A percentile compares a stretch with the other conserved stretches of the same genome.
These are phyloP conservation scores for Paradendryphiella salina DNA, from an alignment of 2,329 filamentous ascomycete genomes.

Conservation along the genomic window DNA sequence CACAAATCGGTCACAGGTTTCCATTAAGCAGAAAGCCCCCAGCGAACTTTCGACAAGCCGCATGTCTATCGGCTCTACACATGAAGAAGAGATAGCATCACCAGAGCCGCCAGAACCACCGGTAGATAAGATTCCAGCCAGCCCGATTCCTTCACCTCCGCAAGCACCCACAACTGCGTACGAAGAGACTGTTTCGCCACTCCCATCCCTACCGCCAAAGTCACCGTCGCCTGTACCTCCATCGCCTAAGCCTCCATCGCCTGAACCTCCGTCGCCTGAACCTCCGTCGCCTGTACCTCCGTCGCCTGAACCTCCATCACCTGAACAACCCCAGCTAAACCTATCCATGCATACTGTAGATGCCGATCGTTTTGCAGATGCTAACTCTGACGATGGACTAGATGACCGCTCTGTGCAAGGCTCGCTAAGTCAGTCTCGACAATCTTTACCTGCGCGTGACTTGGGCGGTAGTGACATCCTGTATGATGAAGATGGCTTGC, in stretches of 20 bases:
- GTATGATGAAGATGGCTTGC: slow-evolving; percentile 42
- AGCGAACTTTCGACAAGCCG: slow-evolving; percentile 27
- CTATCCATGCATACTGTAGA: slow-evolving; percentile 43
- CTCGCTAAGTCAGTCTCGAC: slow-evolving; percentile 12
- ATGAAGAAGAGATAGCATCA: not conserved
- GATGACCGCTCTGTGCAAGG: slow-evolving; percentile 16
- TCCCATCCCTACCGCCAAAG: not conserved
- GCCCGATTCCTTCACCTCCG: slow-evolving; percentile 1
- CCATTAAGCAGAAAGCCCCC: slow-evolving; percentile 21
- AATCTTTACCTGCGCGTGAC: slow-evolving; percentile 16
- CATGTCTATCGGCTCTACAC: slow-evolving; percentile 6
- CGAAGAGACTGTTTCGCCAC: slow-evolving; percentile 1
- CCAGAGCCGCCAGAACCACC: not conserved
- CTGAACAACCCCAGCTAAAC: slow-evolving; percentile 16
- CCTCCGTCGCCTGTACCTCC: not conserved
- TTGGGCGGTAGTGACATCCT: slow-evolving; percentile 37
- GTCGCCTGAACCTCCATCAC: not conserved
- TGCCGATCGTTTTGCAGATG: slow-evolving; percentile 50
- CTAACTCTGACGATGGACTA: slow-evolving; percentile 43
- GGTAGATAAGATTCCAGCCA: not conserved
- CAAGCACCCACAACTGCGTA: slow-evolving; percentile 4
- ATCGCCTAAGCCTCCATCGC: too few species aligned
- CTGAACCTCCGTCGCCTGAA: too few species aligned
- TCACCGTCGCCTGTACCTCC: too few species aligned
- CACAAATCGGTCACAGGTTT: slow-evolving; percentile 51